These are phyloP conservation scores for Macadamia tetraphylla DNA, from an alignment of 164 flowering plant species.

Conservation along the genomic window DNA sequence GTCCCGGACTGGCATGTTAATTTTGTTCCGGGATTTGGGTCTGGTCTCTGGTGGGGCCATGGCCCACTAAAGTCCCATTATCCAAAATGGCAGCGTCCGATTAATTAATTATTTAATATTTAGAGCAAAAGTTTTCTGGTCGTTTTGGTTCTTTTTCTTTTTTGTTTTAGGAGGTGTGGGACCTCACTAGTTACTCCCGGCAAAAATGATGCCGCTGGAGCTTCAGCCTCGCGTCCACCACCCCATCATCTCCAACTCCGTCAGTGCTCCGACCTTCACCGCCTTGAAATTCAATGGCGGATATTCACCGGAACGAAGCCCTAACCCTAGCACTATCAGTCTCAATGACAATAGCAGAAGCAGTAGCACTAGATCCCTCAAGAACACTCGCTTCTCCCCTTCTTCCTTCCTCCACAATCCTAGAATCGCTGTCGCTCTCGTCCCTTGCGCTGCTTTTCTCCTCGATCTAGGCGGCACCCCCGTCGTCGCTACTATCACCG, in stretches of 20 bases:
- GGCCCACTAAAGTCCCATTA: no score
- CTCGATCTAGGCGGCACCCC: slow-evolving; percentile 92
- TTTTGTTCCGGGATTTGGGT: no score
- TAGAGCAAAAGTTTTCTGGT: background rate
- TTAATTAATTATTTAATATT: no score
- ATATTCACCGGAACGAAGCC: slow-evolving; percentile 27
- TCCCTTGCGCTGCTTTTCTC: slow-evolving; percentile 76
- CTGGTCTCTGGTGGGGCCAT: no score
- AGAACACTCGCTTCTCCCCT: slow-evolving; percentile 44
- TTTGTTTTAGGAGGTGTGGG: no score
- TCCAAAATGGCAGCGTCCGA: no score
- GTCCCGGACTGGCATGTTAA: no score
- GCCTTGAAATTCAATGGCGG: slow-evolving; percentile 28
- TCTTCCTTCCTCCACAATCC: slow-evolving; percentile 61
- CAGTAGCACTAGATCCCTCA: slow-evolving; percentile 1
- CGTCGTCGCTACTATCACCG: slow-evolving; percentile 60
- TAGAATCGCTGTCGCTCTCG: slow-evolving; percentile 73
- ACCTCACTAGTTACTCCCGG: slow-evolving; percentile 2
- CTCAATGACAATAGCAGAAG: no score
- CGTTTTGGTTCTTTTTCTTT: no score
- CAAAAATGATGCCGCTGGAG: slow-evolving; percentile 75
- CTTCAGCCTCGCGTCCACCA: slow-evolving; percentile 55
- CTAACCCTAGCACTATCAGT: background rate
- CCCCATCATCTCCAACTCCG: slow-evolving; percentile 44
- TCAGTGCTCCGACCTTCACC: slow-evolving; percentile 50